Conservation (phyloP, 768 basidiomycete genomes). For the Suillus subalutaceus region DNA sequence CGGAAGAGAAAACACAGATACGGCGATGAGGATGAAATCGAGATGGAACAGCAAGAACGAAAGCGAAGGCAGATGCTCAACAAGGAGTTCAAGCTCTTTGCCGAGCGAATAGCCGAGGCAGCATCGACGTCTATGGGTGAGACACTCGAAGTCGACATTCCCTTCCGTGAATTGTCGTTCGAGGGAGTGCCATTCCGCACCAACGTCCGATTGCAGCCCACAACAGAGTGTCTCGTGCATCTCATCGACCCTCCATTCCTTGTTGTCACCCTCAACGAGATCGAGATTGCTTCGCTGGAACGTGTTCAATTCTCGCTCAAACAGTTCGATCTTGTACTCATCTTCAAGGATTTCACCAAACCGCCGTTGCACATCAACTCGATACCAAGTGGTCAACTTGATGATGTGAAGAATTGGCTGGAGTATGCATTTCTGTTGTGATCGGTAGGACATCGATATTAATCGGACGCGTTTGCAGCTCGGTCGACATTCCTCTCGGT, state of each 20-base stretch:
- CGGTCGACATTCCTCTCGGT: slow-evolving; percentile 93
- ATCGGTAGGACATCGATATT: not conserved
- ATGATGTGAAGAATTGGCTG: slow-evolving; percentile 99
- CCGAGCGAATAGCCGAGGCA: slow-evolving; percentile 89
- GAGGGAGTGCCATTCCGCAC: slow-evolving; percentile 96
- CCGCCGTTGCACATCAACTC: slow-evolving; percentile 95
- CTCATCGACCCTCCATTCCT: slow-evolving; percentile 95
- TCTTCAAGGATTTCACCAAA: slow-evolving; percentile 96
- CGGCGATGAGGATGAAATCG: slow-evolving; percentile 98
- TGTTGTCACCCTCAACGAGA: slow-evolving; percentile 91
- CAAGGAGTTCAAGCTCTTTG: slow-evolving; percentile 92
- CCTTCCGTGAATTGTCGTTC: slow-evolving; percentile 96
- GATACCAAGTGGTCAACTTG: slow-evolving; percentile 86
- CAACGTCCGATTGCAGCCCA: slow-evolving; percentile 92
- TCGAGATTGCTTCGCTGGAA: slow-evolving; percentile 96
- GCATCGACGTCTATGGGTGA: slow-evolving; percentile 81
- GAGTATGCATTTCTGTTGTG: slow-evolving; percentile 61
- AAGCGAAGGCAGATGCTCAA: slow-evolving; percentile 88
- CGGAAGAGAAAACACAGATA: slow-evolving; percentile 96
- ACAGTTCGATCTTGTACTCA: slow-evolving; percentile 96
- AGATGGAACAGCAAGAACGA: slow-evolving; percentile 97
- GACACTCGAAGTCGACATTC: slow-evolving; percentile 90
- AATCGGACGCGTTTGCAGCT: slow-evolving; percentile 50
- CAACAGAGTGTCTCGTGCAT: slow-evolving; percentile 95
- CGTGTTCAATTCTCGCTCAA: slow-evolving; percentile 95